Conservation (phyloP, 805 yeast genomes). For the Yarrowia bubula region DNA sequence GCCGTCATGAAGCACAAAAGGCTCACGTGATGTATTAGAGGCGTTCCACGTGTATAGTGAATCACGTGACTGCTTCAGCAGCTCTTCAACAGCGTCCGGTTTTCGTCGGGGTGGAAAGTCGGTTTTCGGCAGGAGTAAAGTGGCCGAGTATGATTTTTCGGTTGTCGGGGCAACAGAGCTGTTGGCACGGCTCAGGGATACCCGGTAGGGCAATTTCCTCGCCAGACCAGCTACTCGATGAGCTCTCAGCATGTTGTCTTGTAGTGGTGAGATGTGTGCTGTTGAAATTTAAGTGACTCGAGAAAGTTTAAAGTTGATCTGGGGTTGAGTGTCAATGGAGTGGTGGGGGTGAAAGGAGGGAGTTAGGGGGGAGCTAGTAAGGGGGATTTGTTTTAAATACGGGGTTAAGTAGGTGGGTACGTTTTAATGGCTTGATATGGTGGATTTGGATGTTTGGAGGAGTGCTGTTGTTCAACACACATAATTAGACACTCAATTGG, state of each 20-base stretch:
- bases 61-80: conserved; percentile 32
- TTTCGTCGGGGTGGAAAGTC: conserved; percentile 12
- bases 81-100: neutral
- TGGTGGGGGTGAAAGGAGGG: neutral
- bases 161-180: neutral
- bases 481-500: no score
- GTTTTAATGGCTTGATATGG: no score
- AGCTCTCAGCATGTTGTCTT: neutral
- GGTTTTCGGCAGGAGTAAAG: conserved; percentile 6
- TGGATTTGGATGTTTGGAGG: no score
- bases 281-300: neutral
- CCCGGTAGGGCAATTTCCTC: neutral
- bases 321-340: neutral
- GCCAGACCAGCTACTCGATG: neutral
- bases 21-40: conserved; percentile 38
- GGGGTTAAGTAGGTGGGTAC: no score
- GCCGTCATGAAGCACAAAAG: conserved; percentile 85
- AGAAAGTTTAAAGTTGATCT: conserved; percentile 1
- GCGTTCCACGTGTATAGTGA: conserved; percentile 55
- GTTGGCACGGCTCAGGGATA: neutral
- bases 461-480: no score
- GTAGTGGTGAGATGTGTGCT: neutral
- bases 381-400: no score
- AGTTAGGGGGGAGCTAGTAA: no score
- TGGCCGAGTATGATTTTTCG: conserved; percentile 9